Evolutionary conservation across 257 asterid genomes (phyloP).

Genomic region (Solanum lignicaule): DNA sequence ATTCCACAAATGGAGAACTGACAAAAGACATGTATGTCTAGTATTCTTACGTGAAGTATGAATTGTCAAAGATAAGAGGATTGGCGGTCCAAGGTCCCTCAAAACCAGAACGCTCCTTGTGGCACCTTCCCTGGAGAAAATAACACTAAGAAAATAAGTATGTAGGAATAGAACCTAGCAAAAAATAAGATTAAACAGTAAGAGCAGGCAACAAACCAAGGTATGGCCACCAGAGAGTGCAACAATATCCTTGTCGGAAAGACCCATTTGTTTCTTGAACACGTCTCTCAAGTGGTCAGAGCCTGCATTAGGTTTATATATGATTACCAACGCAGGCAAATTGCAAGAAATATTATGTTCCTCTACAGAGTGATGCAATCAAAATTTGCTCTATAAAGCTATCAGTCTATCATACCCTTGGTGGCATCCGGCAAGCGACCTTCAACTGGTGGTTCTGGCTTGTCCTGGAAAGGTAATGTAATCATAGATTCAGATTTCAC

Average conservation of each 20-base stretch:
- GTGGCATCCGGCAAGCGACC: conserved; percentile 94
- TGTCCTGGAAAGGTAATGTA: conserved; percentile 37
- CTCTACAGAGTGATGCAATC: not conserved
- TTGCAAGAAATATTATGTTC: not conserved
- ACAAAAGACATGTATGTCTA: not conserved
- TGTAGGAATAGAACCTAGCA: not conserved
- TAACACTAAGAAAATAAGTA: not conserved
- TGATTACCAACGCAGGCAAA: not conserved
- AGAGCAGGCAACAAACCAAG: conserved; percentile 33
- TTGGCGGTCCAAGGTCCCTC: conserved; percentile 86
- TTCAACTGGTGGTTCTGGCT: conserved; percentile 56
- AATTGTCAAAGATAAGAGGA: conserved; percentile 72
- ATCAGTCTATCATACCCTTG: conserved; percentile 34
- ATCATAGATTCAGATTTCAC: not conserved
- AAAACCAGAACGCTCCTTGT: conserved; percentile 87
- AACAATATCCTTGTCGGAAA: conserved; percentile 69
- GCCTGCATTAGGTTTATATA: conserved; percentile 29
- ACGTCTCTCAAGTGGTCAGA: conserved; percentile 78
- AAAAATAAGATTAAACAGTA: not conserved
- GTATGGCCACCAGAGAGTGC: conserved; percentile 91
- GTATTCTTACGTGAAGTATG: conserved; percentile 52
- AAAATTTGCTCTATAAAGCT: not conserved
- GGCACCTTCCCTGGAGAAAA: conserved; percentile 61
- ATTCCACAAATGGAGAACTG: not conserved
- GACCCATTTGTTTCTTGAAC: conserved; percentile 79